phyloP scores from a whole-genome alignment of 176 grass and related monocot genomes.

The Aegilops tauschii region DNA sequence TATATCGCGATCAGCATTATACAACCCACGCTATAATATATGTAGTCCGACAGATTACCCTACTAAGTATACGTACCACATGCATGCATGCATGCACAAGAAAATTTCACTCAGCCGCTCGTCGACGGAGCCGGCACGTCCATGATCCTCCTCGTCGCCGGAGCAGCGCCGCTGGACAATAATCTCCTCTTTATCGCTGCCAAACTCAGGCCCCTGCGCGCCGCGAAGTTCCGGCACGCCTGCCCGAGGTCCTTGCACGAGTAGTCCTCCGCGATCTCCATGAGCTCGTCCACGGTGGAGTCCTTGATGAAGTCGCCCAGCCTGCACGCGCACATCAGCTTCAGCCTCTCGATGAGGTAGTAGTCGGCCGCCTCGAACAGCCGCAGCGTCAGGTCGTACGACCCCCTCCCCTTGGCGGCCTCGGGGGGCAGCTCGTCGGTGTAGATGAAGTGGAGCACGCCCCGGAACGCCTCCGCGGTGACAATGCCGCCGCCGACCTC shows the following conservation, averaged over 20 bases:
- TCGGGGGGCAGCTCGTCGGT: slow-evolving; percentile 22
- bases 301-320: slow-evolving; percentile 12
- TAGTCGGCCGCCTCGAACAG: slow-evolving; percentile 44
- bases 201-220: neutral
- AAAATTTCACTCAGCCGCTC: neutral
- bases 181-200: neutral
- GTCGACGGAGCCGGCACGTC: neutral
- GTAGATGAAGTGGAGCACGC: slow-evolving; percentile 48
- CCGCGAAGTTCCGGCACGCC: slow-evolving; percentile 3
- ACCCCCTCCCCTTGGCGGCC: neutral
- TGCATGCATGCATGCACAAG: neutral
- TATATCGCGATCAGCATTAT: neutral
- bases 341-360: slow-evolving; percentile 40
- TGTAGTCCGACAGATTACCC: neutral
- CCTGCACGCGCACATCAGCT: slow-evolving; percentile 32
- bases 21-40: neutral
- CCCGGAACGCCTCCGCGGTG: slow-evolving; percentile 34
- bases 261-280: slow-evolving; percentile 18
- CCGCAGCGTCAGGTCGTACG: neutral
- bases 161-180: neutral
- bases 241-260: slow-evolving; percentile 27
- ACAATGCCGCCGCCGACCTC: neutral
- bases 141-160: neutral
- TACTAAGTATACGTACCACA: neutral
- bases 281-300: neutral